These are phyloP conservation scores for Macrophomina phaseolina DNA, from an alignment of 2,329 filamentous ascomycete genomes.

Conservation along the genomic window DNA sequence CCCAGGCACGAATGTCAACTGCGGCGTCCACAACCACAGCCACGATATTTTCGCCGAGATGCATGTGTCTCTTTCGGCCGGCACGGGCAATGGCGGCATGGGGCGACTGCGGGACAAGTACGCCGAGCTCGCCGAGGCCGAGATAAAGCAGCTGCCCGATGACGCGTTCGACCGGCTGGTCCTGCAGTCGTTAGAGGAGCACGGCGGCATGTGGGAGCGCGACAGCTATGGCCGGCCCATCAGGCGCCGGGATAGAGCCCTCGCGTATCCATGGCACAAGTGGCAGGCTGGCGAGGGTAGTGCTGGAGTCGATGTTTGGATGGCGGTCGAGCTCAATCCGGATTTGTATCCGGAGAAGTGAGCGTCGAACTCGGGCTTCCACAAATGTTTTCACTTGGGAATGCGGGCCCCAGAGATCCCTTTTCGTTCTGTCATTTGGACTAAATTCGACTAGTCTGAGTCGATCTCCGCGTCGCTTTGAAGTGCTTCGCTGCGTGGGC, in stretches of 20 bases:
- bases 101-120: conserved; percentile 24
- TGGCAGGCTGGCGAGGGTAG: conserved; percentile 29
- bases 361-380: not conserved
- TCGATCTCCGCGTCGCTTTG: no score
- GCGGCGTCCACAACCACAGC: conserved; percentile 31
- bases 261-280: conserved; percentile 31
- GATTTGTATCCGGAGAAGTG: conserved; percentile 9
- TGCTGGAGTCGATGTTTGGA: conserved; percentile 29
- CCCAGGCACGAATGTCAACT: conserved; percentile 27
- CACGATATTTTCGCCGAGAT: conserved; percentile 30
- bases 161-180: conserved; percentile 16
- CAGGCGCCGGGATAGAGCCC: conserved; percentile 7
- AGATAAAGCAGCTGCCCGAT: not conserved
- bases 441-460: no score
- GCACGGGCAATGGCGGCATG: conserved; percentile 31
- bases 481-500: no score
- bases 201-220: conserved; percentile 28
- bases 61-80: conserved; percentile 29
- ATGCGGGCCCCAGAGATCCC: no score
- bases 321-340: conserved; percentile 31
- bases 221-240: conserved; percentile 13
- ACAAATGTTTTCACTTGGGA: no score
- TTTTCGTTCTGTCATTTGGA: not conserved
- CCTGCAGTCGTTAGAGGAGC: conserved; percentile 20
- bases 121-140: not conserved